Conservation (phyloP, 2,329 filamentous ascomycete genomes). For the Colletotrichum agaves region DNA sequence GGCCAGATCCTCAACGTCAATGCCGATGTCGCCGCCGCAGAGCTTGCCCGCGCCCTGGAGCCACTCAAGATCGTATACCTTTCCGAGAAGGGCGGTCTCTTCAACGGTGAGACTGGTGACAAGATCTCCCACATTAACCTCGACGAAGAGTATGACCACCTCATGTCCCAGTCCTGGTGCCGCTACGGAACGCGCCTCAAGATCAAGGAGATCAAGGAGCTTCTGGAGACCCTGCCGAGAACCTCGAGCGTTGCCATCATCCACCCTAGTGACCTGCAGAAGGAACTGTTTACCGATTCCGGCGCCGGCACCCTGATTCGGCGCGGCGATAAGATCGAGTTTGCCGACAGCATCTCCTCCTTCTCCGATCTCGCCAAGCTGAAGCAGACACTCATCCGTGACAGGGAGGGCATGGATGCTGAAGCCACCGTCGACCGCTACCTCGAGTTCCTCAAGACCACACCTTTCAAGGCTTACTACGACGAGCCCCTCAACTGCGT, state of each 20-base stretch:
- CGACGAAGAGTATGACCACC: slow-evolving; percentile 92
- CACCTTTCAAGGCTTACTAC: slow-evolving; percentile 91
- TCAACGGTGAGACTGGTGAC: slow-evolving; percentile 91
- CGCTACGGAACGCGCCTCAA: slow-evolving; percentile 94
- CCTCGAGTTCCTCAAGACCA: slow-evolving; percentile 78
- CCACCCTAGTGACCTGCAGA: slow-evolving; percentile 93
- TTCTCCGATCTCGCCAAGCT: slow-evolving; percentile 81
- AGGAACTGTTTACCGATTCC: slow-evolving; percentile 95
- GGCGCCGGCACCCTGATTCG: slow-evolving; percentile 94
- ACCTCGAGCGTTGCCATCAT: slow-evolving; percentile 98
- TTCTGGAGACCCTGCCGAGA: slow-evolving; percentile 87
- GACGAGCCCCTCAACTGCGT: slow-evolving; percentile 95
- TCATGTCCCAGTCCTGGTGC: slow-evolving; percentile 96
- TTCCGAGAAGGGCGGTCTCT: slow-evolving; percentile 97
- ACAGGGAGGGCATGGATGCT: slow-evolving; percentile 84
- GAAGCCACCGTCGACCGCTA: slow-evolving; percentile 88
- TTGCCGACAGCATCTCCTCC: slow-evolving; percentile 75
- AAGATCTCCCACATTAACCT: slow-evolving; percentile 98
- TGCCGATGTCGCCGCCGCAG: slow-evolving; percentile 94
- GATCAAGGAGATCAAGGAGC: slow-evolving; percentile 97
- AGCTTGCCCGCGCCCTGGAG: slow-evolving; percentile 87
- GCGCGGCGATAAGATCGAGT: slow-evolving; percentile 88
- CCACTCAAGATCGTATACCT: slow-evolving; percentile 98
- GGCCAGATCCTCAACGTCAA: slow-evolving; percentile 97
- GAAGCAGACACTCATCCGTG: slow-evolving; percentile 83